Evolutionary conservation across 108 stramenopile species (phyloP), one percentile per base, ranked within the genome.

Genomic region (Cyclotella kingstonii): DNA sequence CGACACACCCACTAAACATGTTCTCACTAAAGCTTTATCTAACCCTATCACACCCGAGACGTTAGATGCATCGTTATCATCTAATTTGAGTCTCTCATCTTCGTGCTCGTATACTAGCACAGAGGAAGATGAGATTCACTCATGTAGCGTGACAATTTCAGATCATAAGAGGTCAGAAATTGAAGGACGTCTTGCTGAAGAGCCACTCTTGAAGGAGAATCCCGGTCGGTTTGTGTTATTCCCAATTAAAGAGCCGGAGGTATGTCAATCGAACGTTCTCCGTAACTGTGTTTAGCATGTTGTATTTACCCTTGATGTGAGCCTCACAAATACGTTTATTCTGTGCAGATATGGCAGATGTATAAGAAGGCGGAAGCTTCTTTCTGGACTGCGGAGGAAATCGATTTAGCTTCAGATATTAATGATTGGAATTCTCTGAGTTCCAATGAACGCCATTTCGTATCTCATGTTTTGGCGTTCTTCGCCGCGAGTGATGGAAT

Each of bases 311-410:
- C 41, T 27, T 28, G 25, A 28, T 6, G 29, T 26, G 4, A 23
- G 30, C 28, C 12, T 33, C 7, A 19, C 7, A 7, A 36, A 44
- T 17, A 18, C 19, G 17, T 18, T 14, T 41, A 18, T 46, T 18
- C 3, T 19, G 35, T 4, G 14, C 51, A 90, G 89, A 82, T 92
- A 17, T 93, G 91, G 91, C 58, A 76, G 64, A 98, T 98, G 96
- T 99, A 99, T 94, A 99, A 99, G 73, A 95, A 98, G 70, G 97
- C 98, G 17, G 97, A 98, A 68, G 99, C 99, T 2, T 93, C 89
- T 66, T 99, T 99, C 81, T 99, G 99, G 99, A 99, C 99, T 28
- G 97, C 97, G 28, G 99, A 99, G 66, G 99, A 99, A 78, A 93
- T 99, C 61, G 99, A 99, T 68, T 72, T 99, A 0, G 95, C 90